These are phyloP conservation scores for Nicotiana rustica DNA, from an alignment of 305 asterid species.

Conservation along the genomic window DNA sequence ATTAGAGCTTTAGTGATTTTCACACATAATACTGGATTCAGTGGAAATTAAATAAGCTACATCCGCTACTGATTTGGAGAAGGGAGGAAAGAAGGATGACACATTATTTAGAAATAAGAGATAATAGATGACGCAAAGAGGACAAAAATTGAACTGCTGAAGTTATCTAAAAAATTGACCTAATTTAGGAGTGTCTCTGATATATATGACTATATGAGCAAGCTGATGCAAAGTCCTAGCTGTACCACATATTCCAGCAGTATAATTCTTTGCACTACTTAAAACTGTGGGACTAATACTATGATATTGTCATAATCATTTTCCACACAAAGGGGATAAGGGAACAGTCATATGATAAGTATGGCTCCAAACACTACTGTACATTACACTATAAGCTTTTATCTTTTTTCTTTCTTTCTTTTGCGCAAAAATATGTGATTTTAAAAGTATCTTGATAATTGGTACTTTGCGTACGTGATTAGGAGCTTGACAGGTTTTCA, in stretches of 20 bases:
- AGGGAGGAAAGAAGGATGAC: not conserved
- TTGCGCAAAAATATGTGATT: not conserved
- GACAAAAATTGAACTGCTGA: conserved; percentile 24
- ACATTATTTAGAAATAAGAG: conserved; percentile 1
- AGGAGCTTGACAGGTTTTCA: too few relatives aligned
- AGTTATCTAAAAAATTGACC: conserved; percentile 25
- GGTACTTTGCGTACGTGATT: too few relatives aligned
- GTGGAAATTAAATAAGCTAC: too few relatives aligned
- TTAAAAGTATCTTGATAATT: too few relatives aligned
- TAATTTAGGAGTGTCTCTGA: conserved; percentile 25
- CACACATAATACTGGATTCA: too few relatives aligned
- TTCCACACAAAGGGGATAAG: conserved; percentile 9
- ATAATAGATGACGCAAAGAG: conserved; percentile 28
- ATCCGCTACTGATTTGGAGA: too few relatives aligned
- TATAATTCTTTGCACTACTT: conserved; percentile 28
- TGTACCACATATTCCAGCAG: conserved; percentile 36
- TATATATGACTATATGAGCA: not conserved
- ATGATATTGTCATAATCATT: conserved; percentile 26
- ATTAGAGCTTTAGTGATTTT: too few relatives aligned
- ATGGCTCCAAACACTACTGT: conserved; percentile 1
- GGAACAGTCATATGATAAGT: not conserved
- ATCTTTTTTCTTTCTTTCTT: not conserved
- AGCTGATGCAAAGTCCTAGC: conserved; percentile 25
- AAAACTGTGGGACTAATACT: conserved; percentile 25
- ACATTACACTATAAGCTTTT: not conserved